These are phyloP conservation scores for Ophiostoma sp. DNA, from an alignment of 2,329 filamentous ascomycete species.

Conservation along the genomic window DNA sequence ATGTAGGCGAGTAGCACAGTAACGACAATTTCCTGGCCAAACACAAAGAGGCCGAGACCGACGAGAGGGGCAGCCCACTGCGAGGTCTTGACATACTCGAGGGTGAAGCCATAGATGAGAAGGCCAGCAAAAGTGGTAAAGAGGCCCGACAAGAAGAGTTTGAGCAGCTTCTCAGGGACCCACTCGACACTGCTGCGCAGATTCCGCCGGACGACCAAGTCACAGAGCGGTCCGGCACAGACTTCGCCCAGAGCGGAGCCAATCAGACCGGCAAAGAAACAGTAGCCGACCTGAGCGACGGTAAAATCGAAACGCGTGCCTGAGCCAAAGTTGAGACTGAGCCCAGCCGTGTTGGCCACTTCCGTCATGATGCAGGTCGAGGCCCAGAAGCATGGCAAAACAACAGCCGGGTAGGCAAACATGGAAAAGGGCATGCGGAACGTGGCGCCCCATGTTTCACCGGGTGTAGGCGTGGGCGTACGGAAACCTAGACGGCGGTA, in stretches of 20 bases:
- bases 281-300: constrained; percentile 27
- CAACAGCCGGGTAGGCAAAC: constrained; percentile 30
- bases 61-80: constrained; percentile 24
- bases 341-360: constrained; percentile 30
- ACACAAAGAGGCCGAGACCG: constrained; percentile 23
- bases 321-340: constrained; percentile 29
- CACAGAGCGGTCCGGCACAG: constrained; percentile 28
- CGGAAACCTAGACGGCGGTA: constrained; percentile 27
- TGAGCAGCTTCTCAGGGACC: constrained; percentile 28
- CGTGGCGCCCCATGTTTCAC: constrained; percentile 27
- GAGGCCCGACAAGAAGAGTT: constrained; percentile 23
- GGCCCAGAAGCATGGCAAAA: constrained; percentile 29
- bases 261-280: constrained; percentile 29
- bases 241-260: constrained; percentile 28
- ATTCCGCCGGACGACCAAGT: constrained; percentile 26
- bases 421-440: constrained; percentile 28
- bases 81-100: constrained; percentile 19
- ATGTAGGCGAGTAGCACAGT: constrained; percentile 29
- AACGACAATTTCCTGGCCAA: constrained; percentile 29
- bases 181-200: constrained; percentile 22
- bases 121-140: constrained; percentile 21
- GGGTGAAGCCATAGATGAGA: constrained; percentile 27
- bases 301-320: constrained; percentile 24
- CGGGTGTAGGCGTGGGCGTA: constrained; percentile 22
- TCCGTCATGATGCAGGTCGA: constrained; percentile 29